Conservation (phyloP, 2,329 filamentous ascomycete species). For the Simplicillium sp. region DNA sequence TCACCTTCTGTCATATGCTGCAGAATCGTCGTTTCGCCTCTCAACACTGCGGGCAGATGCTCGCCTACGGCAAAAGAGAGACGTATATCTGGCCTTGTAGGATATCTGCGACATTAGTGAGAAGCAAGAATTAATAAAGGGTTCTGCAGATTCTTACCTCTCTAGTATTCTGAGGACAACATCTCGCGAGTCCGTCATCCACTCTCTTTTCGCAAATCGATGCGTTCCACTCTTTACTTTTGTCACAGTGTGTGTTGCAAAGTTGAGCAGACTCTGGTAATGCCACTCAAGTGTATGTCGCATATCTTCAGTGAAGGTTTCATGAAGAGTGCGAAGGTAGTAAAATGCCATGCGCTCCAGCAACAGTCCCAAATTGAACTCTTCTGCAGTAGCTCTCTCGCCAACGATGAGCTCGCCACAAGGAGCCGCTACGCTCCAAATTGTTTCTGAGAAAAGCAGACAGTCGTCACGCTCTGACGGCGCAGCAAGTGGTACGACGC, state of each 20-base stretch:
- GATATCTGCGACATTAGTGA: neutral
- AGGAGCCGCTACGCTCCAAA: neutral
- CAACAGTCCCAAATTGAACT: neutral
- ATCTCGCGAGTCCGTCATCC: neutral
- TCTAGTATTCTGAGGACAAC: neutral
- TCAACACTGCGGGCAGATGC: constrained; percentile 21
- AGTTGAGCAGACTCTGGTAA: neutral
- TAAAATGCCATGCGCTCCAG: neutral
- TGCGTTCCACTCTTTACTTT: neutral
- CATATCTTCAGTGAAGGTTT: too few species aligned
- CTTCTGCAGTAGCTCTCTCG: neutral
- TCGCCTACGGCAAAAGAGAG: constrained; percentile 19
- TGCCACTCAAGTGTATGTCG: too few species aligned
- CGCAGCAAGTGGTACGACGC: neutral
- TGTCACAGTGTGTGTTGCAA: neutral
- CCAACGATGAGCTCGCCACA: neutral
- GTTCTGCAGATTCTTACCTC: too few species aligned
- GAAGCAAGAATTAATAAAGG: neutral
- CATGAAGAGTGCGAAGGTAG: neutral
- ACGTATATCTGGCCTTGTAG: constrained; percentile 17
- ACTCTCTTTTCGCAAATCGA: neutral
- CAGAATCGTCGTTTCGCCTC: constrained; percentile 21
- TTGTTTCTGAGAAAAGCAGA: neutral
- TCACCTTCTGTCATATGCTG: constrained; percentile 24
- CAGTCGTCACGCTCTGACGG: neutral